Percentiles rank a stretch among this genome's conserved stretches.
Evolutionary conservation across 2,329 filamentous ascomycete species (phyloP).

Genomic region (Helminthosporium solani): DNA sequence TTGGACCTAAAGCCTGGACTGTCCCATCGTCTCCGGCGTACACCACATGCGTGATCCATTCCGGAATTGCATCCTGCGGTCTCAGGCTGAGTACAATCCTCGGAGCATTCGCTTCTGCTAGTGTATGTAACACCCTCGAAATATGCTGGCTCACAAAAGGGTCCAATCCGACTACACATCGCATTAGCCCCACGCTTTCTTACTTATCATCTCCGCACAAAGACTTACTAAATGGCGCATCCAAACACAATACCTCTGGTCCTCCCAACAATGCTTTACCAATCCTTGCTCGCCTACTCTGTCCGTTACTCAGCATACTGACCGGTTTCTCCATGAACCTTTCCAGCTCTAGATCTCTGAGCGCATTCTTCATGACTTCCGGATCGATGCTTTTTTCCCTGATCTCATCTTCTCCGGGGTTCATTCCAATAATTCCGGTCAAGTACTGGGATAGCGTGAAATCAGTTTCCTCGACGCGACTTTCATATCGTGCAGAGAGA

Average conservation of each 20-base stretch:
- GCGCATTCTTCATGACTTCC: conserved; percentile 58
- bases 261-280: conserved; percentile 77
- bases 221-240: conserved; percentile 79
- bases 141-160: conserved; percentile 74
- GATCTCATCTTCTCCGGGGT: conserved; percentile 59
- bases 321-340: conserved; percentile 77
- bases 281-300: conserved; percentile 83
- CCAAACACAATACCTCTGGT: conserved; percentile 75
- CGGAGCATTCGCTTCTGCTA: conserved; percentile 68
- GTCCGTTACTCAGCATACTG: conserved; percentile 88
- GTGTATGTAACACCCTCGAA: conserved; percentile 66
- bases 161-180: conserved; percentile 73
- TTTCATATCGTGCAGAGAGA: conserved; percentile 87
- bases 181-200: conserved; percentile 1
- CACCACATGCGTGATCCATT: conserved; percentile 85
- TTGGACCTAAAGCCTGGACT: conserved; percentile 65
- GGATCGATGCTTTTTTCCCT: conserved; percentile 52
- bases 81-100: conserved; percentile 75
- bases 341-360: conserved; percentile 67
- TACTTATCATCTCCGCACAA: not conserved
- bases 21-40: conserved; percentile 68
- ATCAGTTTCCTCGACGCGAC: conserved; percentile 79
- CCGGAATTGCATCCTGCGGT: conserved; percentile 82
- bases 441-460: conserved; percentile 82
- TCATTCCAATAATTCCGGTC: conserved; percentile 78